Evolutionary conservation across 1,284 basidiomycete species (phyloP), one percentile per base, ranked within the genome.

Genomic region (Veloboletus limbatus): DNA sequence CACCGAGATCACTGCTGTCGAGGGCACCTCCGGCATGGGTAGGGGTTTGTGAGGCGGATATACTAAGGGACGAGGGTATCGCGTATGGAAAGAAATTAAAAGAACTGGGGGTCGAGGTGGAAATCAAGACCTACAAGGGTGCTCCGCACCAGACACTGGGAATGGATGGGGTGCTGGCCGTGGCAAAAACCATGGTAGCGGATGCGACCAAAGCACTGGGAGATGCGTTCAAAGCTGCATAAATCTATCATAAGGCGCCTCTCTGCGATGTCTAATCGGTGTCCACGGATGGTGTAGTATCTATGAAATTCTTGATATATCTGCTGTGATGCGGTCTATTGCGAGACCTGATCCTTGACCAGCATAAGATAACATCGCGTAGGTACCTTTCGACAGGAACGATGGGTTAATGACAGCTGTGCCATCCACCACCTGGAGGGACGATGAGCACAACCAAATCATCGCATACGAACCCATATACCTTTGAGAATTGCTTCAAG

Each of bases 401-500:
- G 82, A 85, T 4, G 91, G 88, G 57, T 93, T 93, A 48, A 92
- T 64, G 7, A 80, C 73, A 6, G 75, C 69, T 2, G 85, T 85
- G 20, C 74, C 72, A 54, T 88, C 81, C 17, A 92, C 80, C 22
- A 76, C 68, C 83, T 89, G 33, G 46, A 8, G 39, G 20, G 14
- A 26, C 2, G 22, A 21, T 39, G 16, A 45, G 33, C 8, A 25
- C 5, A 9, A 39, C 22, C 17, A 20, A 9, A 24, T 10, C 16
- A 20, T n/a, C 18, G 4, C 8, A 20, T 10, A 21, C 16, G 8
- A 35, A 43, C 8, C 4, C 14, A 8, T 74, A 40, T 24, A 89
- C 92, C 77, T 92, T 93, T 11, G 81, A 76, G 60, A 95, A 95
- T 24, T 92, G 85, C 65, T 88, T 92, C 36, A 96, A 70, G 43